Evolutionary conservation across 2,329 filamentous ascomycete species (phyloP), one percentile per base, ranked within the genome.

Genomic region (Ophiocordyceps sinensis): DNA sequence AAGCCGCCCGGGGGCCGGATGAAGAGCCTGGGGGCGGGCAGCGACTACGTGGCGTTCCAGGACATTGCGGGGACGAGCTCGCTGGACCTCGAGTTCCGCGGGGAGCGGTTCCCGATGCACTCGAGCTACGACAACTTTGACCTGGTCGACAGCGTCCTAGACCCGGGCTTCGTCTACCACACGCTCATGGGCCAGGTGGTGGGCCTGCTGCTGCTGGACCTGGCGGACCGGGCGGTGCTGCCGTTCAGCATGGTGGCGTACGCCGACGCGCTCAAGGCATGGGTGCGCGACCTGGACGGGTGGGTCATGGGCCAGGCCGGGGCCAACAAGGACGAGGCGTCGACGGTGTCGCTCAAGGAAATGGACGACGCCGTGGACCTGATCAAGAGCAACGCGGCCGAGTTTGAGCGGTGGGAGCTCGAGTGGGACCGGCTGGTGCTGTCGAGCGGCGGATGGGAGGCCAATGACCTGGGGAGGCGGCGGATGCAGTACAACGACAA

Each of bases 21-120:
- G 1, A 77, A 79, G 37, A 75, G 77, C 2, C 69, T 93, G 0
- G 85, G 80, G 12, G 79, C 78, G 5, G 79, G 74, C 10, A 82
- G 85, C 49, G 91, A 96, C 60, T 91, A 85, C 52, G 82, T 87
- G 3, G 78, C 87, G 2, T 98, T 96, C 59, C 89, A 94, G 60
- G 77, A 89, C 56, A 84, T 96, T 39, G 86, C 85, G 1, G 91
- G 91, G 40, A 87, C 79, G 8, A 89, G 86, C 36, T 88, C 84
- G 11, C 68, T 98, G 42, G 87, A 96, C 57, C 75, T 98, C 48
- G 73, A 76, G 26, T 96, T 98, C 54, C 53, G 66, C 31, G 83
- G 82, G 36, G 66, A 72, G 8, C 60, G 66, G 11, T 82, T 73
- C 51, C 85, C 88, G 0, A 77, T 80, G 40, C 80, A 87, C 59